A percentile compares a stretch with the other conserved stretches of the same genome.
These are phyloP conservation scores for Dimargaris cristalligena DNA, from an alignment of 192 early-diverging fungal species.

Conservation along the genomic window DNA sequence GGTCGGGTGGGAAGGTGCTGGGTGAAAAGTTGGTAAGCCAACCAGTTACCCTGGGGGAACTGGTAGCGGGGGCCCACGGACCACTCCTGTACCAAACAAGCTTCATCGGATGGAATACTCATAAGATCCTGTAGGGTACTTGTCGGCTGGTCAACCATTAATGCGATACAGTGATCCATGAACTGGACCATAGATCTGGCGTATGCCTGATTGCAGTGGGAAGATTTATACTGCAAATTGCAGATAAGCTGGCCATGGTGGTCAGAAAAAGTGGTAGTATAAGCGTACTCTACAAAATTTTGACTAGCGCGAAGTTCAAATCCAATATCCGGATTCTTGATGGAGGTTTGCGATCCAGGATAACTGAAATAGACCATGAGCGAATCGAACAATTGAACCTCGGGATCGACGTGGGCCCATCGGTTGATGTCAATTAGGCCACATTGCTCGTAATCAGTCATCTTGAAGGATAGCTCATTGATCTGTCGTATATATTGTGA, in stretches of 20 bases:
- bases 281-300: background rate
- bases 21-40: background rate
- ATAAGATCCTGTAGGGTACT: background rate
- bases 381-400: background rate
- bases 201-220: background rate
- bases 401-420: background rate
- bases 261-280: background rate
- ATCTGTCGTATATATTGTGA: background rate
- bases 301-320: background rate
- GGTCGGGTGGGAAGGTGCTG: background rate
- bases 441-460: background rate
- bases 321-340: background rate
- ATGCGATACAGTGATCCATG: background rate
- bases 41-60: background rate
- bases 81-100: background rate
- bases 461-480: background rate
- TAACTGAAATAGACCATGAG: background rate
- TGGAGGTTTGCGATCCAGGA: background rate
- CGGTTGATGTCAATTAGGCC: background rate
- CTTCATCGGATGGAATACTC: background rate
- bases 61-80: background rate
- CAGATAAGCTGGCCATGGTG: background rate
- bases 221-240: background rate
- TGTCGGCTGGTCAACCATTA: background rate
- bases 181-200: background rate